Evolutionary conservation across 2,329 filamentous ascomycete genomes (phyloP).

Genomic region (Ampelomyces quisqualis): DNA sequence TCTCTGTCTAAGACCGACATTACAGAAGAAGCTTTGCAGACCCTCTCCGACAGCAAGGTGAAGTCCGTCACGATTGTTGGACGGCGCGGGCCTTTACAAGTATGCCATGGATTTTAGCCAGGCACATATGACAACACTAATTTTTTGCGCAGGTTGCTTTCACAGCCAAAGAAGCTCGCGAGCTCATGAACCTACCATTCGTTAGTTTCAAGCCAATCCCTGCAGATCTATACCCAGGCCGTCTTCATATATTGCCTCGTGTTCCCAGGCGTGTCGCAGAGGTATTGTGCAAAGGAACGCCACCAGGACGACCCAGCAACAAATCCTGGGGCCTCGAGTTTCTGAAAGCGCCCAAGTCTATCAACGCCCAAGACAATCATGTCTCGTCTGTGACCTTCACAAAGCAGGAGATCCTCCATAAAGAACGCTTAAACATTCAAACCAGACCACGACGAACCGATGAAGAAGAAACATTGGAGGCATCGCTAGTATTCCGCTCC

Average conservation of each 20-base stretch:
- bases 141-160: constrained; percentile 73
- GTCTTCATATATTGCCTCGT: constrained; percentile 70
- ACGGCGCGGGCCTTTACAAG: constrained; percentile 83
- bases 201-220: constrained; percentile 73
- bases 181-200: constrained; percentile 74
- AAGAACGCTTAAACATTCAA: constrained; percentile 54
- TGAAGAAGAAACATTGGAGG: constrained; percentile 56
- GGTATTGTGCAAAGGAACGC: constrained; percentile 74
- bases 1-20: constrained; percentile 82
- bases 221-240: constrained; percentile 63
- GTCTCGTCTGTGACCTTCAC: constrained; percentile 70
- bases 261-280: constrained; percentile 77
- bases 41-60: constrained; percentile 69
- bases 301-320: constrained; percentile 50
- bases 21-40: constrained; percentile 75
- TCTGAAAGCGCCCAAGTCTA: constrained; percentile 73
- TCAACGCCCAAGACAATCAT: constrained; percentile 55
- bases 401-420: constrained; percentile 44
- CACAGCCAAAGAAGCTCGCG: constrained; percentile 90
- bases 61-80: constrained; percentile 85
- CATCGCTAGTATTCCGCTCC: constrained; percentile 81
- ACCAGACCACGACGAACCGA: constrained; percentile 51
- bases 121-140: constrained; percentile 5
- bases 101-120: constrained; percentile 39
- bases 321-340: constrained; percentile 86